Conservation (phyloP, 805 yeast species). For the Blastobotrys muscicola region DNA sequence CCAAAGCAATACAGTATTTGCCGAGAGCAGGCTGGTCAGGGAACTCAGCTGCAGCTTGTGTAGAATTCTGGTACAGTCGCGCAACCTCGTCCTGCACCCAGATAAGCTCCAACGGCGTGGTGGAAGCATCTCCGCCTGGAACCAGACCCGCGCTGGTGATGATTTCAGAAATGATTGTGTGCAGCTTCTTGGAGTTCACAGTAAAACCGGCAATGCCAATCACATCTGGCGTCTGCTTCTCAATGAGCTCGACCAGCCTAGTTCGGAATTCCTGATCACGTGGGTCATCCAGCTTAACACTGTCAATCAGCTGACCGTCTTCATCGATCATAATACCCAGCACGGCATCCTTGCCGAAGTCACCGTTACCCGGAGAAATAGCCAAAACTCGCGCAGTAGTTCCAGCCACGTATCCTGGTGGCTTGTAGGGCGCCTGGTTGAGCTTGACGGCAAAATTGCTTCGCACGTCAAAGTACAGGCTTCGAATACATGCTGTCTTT, state of each 20-base stretch:
- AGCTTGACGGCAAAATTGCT: conserved; percentile 56
- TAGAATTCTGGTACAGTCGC: conserved; percentile 71
- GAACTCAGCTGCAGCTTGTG: conserved; percentile 65
- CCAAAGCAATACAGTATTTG: conserved; percentile 80
- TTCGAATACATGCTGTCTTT: conserved; percentile 63
- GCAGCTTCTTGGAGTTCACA: conserved; percentile 56
- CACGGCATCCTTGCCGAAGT: conserved; percentile 70
- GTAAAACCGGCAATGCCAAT: conserved; percentile 84
- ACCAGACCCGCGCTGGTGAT: conserved; percentile 46
- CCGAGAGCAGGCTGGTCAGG: conserved; percentile 75
- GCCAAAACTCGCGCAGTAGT: conserved; percentile 80
- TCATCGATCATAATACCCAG: conserved; percentile 73
- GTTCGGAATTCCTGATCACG: conserved; percentile 55
- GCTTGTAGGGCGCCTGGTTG: conserved; percentile 91
- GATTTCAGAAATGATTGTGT: conserved; percentile 42
- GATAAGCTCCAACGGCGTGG: conserved; percentile 47
- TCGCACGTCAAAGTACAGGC: conserved; percentile 62
- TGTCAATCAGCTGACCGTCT: conserved; percentile 67
- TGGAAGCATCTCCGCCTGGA: conserved; percentile 23
- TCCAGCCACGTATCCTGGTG: conserved; percentile 67
- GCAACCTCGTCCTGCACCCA: conserved; percentile 95
- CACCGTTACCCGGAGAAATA: conserved; percentile 80
- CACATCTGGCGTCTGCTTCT: conserved; percentile 72
- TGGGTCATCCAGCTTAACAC: conserved; percentile 61
- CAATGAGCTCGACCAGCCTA: conserved; percentile 50